Conservation (phyloP, 441 rosid species). For the Jatropha multifida region DNA sequence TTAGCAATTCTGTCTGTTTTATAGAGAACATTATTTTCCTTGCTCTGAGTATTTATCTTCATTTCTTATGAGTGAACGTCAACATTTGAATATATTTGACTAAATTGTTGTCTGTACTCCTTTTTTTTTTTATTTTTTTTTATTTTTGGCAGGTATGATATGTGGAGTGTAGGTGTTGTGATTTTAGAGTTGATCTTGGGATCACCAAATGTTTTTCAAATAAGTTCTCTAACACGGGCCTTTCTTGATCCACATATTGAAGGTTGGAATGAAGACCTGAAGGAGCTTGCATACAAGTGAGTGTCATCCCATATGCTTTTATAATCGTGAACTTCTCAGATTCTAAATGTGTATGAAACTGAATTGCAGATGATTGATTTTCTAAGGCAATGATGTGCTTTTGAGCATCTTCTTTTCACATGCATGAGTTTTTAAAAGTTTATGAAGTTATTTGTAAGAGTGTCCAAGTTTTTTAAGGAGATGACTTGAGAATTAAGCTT, state of each 20-base stretch:
- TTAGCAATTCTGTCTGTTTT: conserved; percentile 9
- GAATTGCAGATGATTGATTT: background rate
- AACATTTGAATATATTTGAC: conserved; percentile 12
- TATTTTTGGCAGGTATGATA: conserved; percentile 65
- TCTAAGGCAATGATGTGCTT: conserved; percentile 3
- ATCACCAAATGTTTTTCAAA: conserved; percentile 86
- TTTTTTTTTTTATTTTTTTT: background rate
- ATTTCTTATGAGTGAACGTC: background rate
- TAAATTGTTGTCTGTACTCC: conserved; percentile 8
- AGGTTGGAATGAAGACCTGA: conserved; percentile 85
- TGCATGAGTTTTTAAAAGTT: background rate
- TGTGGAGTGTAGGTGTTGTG: conserved; percentile 99
- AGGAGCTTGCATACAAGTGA: conserved; percentile 94
- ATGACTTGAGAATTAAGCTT: background rate
- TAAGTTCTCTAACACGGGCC: conserved; percentile 65
- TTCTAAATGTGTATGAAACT: background rate
- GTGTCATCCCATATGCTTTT: conserved; percentile 23
- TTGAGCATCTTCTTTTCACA: conserved; percentile 3
- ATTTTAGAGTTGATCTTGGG: conserved; percentile 91
- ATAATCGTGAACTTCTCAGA: background rate
- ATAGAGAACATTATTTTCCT: background rate
- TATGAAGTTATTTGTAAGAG: background rate
- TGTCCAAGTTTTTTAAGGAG: background rate
- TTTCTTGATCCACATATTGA: conserved; percentile 82
- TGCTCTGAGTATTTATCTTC: background rate